Evolutionary conservation across 2,329 filamentous ascomycete species (phyloP), one percentile per base, ranked within the genome.

Genomic region (Plectosphaerella plurivora): DNA sequence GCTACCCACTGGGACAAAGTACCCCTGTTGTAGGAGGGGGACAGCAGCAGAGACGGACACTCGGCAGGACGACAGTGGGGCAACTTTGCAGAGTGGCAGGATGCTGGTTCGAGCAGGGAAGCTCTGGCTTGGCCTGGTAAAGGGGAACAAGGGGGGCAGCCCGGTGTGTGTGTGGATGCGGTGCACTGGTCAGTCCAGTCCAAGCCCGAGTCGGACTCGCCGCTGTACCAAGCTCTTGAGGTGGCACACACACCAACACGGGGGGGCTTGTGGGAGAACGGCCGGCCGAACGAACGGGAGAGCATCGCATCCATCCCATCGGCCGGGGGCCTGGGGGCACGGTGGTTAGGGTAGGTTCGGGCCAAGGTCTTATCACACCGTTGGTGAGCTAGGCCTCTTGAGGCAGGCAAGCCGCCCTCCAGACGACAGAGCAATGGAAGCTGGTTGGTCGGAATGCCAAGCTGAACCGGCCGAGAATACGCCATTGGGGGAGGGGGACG

Each of bases 61-160:
- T 41, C 47, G 47, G 36, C 47, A 49, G 47, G 35, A 41, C 11
- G 28, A 33, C 14, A 35, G 37, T 49, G 47, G 47, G n/a, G 35
- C 28, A 20, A 22, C 22, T 22, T 22, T 22, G 22, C 22, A 22
- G 22, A 22, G 22, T 22, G 22, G 22, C 22, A 49, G 47, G 47
- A 28, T 47, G 46, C 46, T 36, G 46, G 33, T 16, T 24, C 47
- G 47, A 49, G 47, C 35, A 18, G 45, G 45, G 45, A 45, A 47
- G 45, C 45, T 47, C 35, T 22, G 45, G 22, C 28, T 47, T 33
- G 45, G 45, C 24, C 28, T 47, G 45, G 45, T 28, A 28, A 47
- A 18, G 45, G 28, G 28, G 28, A 12, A 9, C 28, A 33, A 12
- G 28, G 28, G 28, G 28, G 28, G 28, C 22, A 22, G 22, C 22